Evolutionary conservation across 805 yeast species (phyloP), one percentile per base, ranked within the genome.

Genomic region (Isabelozyma rhagii): DNA sequence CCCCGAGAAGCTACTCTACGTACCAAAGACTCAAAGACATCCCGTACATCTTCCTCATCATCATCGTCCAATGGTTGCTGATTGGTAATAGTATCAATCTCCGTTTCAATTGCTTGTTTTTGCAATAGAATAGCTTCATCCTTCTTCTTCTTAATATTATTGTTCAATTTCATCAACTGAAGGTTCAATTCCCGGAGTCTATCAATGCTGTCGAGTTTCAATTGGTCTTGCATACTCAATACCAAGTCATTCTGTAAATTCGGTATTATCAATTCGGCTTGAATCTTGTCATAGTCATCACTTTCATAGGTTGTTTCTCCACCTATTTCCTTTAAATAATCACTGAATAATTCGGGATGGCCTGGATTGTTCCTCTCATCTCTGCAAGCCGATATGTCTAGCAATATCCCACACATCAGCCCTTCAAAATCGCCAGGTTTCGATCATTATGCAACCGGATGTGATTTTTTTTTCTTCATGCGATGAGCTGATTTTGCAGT

Each of bases 1-100:
- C 96, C 96, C 60, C 94, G 70, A 5, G 77, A 70, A 1, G 78
- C 61, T 1, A 85, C 73, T 51, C 71, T 68, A 0, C 81, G 79
- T 1, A 75, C 60, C 38, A 82, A 55, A 6, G 60, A 49, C 5
- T 70, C 64, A 51, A 77, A 74, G 2, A 58, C 10, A 4, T 45
- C 40, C 3, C 50, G 48, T 39, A 41, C 9, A 10, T 39, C 47
- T 4, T 29, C 41, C 6, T 25, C 28, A 11, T 38, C 44, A 11
- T 21, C 47, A 7, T 15, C n/a, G 14, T 29, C 41, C 39, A 40
- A 29, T 18, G 8, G 11, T 11, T 18, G 40, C 2, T 43, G 43
- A 13, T 31, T 18, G 21, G 28, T 10, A 31, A 17, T 36, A 47
- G 44, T 34, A 46, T 53, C 50, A 47, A 55, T 28, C 47, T 39